Evolutionary conservation across 495 filamentous ascomycete species (phyloP), one percentile per base, ranked within the genome.

Genomic region (Neurospora sp.): DNA sequence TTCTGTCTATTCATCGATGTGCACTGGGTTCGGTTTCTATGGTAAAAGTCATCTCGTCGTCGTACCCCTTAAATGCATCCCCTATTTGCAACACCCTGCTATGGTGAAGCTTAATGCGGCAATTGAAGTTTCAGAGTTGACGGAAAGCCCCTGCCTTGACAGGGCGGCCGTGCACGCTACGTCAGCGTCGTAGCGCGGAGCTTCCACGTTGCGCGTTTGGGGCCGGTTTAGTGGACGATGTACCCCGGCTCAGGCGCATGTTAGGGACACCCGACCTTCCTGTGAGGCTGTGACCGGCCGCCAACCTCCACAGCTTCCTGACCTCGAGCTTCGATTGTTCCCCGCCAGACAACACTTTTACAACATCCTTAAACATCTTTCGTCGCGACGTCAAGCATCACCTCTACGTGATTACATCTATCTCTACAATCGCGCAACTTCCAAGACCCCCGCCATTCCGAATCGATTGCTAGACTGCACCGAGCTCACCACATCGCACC

Each of bases 51-150:
- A 10, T 23, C 20, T 27, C 23, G 7, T 31, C 4, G 20, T 20
- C 23, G 27, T 66, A 35, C 12, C 27, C 54, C 54, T 35, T 66
- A 66, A 37, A 6, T 35, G 27, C 14, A 42, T 20, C 31, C 38
- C n/a, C 70, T 72, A 60, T n/a, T n/a, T 72, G 42, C 71, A 54
- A 72, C 16, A 60, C 40, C 40, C 71, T 54, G 71, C 54, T 39
- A 66, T 72, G 71, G 14, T 8, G 70, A 39, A 44, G 41, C 23
- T 27, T 20, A 38, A 62, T 72, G 71, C 71, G 44, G 44, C 44
- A 72, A 72, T 38, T 38, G 71, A 72, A 72, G 71, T 72, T 72
- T 66, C 71, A 66, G 31, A n/a, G 44, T 31, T 46, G 20, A 49
- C 40, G 23, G 42, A 35, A 69, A 72, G 71, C 44, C 71, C 44